Conservation (phyloP, 306 rosid species). For the Gillenia trifoliata region DNA sequence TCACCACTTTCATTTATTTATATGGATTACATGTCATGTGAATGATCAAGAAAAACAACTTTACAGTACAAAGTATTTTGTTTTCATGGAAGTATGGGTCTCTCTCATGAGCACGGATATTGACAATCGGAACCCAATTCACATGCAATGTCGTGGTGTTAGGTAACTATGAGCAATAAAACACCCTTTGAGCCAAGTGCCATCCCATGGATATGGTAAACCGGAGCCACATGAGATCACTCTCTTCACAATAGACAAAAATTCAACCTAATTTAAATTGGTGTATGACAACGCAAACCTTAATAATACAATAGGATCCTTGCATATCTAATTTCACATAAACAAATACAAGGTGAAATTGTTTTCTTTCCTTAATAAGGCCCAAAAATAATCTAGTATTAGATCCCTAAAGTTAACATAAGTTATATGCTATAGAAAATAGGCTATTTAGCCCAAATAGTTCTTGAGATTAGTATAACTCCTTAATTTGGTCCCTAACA, state of each 20-base stretch:
- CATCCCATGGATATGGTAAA: no score
- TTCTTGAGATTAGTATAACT: no score
- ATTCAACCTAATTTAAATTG: neutral
- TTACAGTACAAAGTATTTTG: neutral
- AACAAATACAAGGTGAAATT: neutral
- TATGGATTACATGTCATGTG: neutral
- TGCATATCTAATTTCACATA: neutral
- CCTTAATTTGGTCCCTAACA: no score
- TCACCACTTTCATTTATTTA: neutral
- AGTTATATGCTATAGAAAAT: no score
- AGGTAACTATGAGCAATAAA: no score
- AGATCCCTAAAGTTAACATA: no score
- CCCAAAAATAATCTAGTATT: no score
- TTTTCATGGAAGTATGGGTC: neutral
- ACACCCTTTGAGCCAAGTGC: slow-evolving; percentile 8
- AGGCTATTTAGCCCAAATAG: no score
- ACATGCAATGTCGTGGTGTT: slow-evolving; percentile 37
- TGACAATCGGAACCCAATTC: slow-evolving; percentile 1
- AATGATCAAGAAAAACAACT: neutral
- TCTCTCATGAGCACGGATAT: neutral
- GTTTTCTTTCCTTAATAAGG: no score
- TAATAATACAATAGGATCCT: no score
- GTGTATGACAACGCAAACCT: neutral
- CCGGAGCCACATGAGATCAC: no score
- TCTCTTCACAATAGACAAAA: neutral